phyloP scores from a whole-genome alignment of 2,329 filamentous ascomycete species.

The Aspergillus ibericus region DNA sequence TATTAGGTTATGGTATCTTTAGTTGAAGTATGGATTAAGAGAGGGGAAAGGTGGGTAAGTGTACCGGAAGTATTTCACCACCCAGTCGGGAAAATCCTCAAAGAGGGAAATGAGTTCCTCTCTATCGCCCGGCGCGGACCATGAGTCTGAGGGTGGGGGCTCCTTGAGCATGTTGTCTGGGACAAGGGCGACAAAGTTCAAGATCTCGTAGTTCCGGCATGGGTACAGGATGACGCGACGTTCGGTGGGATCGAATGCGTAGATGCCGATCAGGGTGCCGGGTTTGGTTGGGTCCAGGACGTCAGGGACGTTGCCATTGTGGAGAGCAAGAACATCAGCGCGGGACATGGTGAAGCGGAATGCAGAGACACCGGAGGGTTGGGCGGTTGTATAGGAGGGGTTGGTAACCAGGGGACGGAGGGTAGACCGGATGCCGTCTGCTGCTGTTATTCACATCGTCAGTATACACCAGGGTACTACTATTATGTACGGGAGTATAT shows the following conservation, averaged over 20 bases:
- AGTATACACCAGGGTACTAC: neutral
- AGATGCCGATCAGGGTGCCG: neutral
- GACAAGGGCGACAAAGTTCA: slow-evolving; percentile 11
- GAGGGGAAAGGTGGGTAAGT: neutral
- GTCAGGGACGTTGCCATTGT: neutral
- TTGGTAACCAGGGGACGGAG: slow-evolving; percentile 3
- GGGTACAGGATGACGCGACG: slow-evolving; percentile 12
- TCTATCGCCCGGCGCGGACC: neutral
- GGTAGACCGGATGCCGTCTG: slow-evolving; percentile 13
- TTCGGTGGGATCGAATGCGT: slow-evolving; percentile 3
- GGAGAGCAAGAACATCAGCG: neutral
- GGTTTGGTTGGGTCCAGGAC: neutral
- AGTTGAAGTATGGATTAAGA: too few species aligned
- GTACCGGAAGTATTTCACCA: neutral
- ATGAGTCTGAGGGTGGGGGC: neutral
- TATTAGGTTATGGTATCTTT: neutral
- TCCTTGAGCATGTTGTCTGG: slow-evolving; percentile 7
- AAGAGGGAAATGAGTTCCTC: neutral
- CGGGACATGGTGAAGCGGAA: slow-evolving; percentile 12
- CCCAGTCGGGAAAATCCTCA: neutral
- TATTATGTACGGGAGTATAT: too few species aligned
- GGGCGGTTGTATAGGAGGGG: neutral
- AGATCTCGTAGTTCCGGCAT: slow-evolving; percentile 10
- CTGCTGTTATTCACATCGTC: neutral
- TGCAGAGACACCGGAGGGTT: slow-evolving; percentile 4